These are phyloP conservation scores for Leptographium procerum DNA, from an alignment of 2,329 filamentous ascomycete species.

Conservation along the genomic window DNA sequence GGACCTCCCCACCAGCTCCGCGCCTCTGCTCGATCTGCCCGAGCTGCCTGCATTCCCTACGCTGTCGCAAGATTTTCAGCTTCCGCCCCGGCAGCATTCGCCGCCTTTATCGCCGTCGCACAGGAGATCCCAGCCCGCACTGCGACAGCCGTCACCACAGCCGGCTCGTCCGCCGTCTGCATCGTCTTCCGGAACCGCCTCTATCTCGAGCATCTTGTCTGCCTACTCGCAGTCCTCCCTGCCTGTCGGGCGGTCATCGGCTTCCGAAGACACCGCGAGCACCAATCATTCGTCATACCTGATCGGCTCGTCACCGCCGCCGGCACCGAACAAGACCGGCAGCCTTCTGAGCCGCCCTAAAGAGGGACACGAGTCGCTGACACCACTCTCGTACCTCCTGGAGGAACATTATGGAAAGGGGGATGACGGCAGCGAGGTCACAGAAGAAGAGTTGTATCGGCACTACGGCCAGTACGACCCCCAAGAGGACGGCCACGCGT, in stretches of 20 bases:
- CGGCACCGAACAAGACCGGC: not conserved
- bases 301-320: constrained; percentile 16
- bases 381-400: constrained; percentile 11
- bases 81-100: not conserved
- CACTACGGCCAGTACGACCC: not conserved
- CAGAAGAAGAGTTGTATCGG: not conserved
- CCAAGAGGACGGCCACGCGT: not conserved
- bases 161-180: not conserved
- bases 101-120: not conserved
- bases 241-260: constrained; percentile 4
- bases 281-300: constrained; percentile 24
- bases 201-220: constrained; percentile 43
- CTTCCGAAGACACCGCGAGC: constrained; percentile 26
- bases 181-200: constrained; percentile 18
- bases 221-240: constrained; percentile 32
- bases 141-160: not conserved
- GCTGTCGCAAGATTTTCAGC: not conserved
- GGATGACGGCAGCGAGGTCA: not conserved
- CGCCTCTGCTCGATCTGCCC: not conserved
- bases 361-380: constrained; percentile 2
- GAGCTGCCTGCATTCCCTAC: not conserved
- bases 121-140: not conserved
- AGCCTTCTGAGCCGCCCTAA: not conserved
- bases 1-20: constrained; percentile 3
- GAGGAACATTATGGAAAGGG: constrained; percentile 6